Evolutionary conservation across 441 rosid genomes (phyloP), one percentile per base, ranked within the genome.

Genomic region (Melianthus villosus): DNA sequence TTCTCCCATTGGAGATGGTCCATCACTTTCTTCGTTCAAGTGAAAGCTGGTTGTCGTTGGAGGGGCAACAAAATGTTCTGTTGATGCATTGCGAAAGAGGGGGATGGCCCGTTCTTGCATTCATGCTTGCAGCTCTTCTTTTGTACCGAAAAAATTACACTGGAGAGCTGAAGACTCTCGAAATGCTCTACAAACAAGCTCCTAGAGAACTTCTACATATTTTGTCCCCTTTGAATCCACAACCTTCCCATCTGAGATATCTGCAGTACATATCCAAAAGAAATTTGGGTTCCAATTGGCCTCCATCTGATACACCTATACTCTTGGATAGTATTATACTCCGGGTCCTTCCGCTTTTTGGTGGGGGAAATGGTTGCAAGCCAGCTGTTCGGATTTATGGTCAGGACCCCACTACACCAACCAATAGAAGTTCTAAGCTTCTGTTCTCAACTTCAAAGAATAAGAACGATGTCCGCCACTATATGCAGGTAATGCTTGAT

Each of bases 71-170:
- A 60, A 87, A 87, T 38, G 53, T 83, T 64, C 54, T 87, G 43
- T 44, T 83, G 61, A 59, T 76, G 64, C 86, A 87, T 51, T 78
- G 95, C 35, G 97, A 80, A 60, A 58, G 62, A 23, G 87, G 95
- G 9, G 87, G 87, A 17, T 83, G 91, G 94, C 97, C 95, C 2
- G 73, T 77, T 59, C 39, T 87, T 62, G 93, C 91, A 9, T 87
- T 83, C 53, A 72, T 83, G 93, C 84, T 87, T n/a, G 74, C 95
- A 40, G 79, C 87, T 7, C 77, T 87, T 22, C 51, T 83, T 59
- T 48, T 87, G 22, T 74, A 83, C 42, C 53, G 75, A 43, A 87
- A 80, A 60, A 78, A 75, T 47, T 71, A 58, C 42, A 69, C 40
- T 4, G 86, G 74, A 7, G 94, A 83, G 50, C 77, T 65, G 66